Evolutionary conservation across 345 rosid species (phyloP).

Genomic region (Punica granatum): DNA sequence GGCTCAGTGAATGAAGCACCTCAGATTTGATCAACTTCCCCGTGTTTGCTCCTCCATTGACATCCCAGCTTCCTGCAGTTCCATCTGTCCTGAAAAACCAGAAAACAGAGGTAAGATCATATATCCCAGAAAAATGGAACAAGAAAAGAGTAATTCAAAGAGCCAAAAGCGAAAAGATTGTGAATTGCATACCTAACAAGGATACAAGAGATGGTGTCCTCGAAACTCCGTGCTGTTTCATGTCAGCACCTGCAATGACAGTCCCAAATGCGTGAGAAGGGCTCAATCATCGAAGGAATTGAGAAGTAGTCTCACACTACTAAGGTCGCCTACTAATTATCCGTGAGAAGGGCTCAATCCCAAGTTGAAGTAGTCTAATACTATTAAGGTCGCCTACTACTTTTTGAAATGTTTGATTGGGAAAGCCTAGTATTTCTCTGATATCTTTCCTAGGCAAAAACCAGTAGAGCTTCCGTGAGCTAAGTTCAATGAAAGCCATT

Average conservation of each 20-base stretch:
- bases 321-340: too few relatives aligned
- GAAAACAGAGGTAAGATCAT: neutral
- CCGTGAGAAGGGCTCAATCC: too few relatives aligned
- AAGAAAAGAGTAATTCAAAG: neutral
- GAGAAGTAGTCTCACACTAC: too few relatives aligned
- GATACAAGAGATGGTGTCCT: constrained; percentile 73
- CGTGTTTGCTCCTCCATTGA: constrained; percentile 43
- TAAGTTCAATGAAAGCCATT: neutral
- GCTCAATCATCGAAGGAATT: neutral
- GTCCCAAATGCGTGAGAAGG: constrained; percentile 11
- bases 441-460: neutral
- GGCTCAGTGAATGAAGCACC: too few relatives aligned
- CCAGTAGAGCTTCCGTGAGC: neutral
- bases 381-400: neutral
- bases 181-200: constrained; percentile 55
- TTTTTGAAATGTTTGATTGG: too few relatives aligned
- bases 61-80: constrained; percentile 48
- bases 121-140: neutral
- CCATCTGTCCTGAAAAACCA: constrained; percentile 47
- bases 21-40: constrained; percentile 24
- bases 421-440: neutral
- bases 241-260: constrained; percentile 43
- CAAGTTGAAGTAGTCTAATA: too few relatives aligned
- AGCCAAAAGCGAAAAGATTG: neutral
- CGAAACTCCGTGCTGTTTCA: constrained; percentile 51